Base-by-base conservation (phyloP, 768 basidiomycete genomes). In the Lactifluus pinguis region DNA sequence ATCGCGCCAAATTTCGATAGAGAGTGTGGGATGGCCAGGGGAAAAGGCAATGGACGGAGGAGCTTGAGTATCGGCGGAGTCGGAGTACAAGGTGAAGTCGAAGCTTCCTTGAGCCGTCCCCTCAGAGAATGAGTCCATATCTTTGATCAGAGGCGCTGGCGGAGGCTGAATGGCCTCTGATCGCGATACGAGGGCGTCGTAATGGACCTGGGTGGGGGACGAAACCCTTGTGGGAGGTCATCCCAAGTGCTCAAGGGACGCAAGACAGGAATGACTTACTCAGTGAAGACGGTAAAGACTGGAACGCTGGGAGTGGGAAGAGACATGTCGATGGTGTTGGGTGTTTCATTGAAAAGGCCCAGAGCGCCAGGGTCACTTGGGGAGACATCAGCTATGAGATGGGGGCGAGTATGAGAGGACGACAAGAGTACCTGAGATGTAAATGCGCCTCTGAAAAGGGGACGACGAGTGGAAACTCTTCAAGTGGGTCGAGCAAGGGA, bases 61-160 rank as follows among this genome's bases (percentile, higher is more conserved):
- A 17, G 30, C 47, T 39, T 34, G 56, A 11, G 32, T 29, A 25
- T 58, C 62, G 15, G 45, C 64, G 11, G 34, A 29, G 42, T 65
- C 63, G 38, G 61, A 65, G 56, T 55, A 69, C 57, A 76, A 70
- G 44, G 76, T 67, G 54, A 75, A 79, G 63, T 80, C 79, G 69
- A 81, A 82, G 62, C 79, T 80, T 49, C 82, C 81, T 59, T 72
- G 69, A 15, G 75, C 76, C 9, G 79, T 80, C 36, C 82, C 82
- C 50, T 83, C 81, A n/a, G 80, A 81, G 73, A 84, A 84, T 56
- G 80, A 78, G 62, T 83, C 82, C 36, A 77, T 68, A 67, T 84
- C 83, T 70, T 79, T 82, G 67, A 84, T 66, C 60, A 75, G 67
- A 10, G 82, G 83, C 32, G 83, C 79, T 4, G 79, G 77, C 38